A percentile compares a stretch with the other conserved stretches of the same genome.
Evolutionary conservation across 2,329 filamentous ascomycete genomes (phyloP).

Genomic region (Neonectria coccinea): DNA sequence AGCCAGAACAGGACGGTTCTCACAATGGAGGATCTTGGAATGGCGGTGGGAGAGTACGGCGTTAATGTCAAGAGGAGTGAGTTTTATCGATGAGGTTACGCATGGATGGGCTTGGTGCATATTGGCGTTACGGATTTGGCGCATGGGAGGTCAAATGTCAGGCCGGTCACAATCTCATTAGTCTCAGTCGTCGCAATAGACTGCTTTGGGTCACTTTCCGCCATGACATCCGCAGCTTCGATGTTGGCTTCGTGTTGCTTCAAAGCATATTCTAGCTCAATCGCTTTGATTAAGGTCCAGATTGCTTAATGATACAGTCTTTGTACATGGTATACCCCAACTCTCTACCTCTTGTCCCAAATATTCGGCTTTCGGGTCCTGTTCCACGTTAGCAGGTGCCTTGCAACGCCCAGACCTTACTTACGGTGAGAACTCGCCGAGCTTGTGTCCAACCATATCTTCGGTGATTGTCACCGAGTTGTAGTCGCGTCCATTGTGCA

Average conservation of each 20-base stretch:
- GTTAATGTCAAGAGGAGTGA: slow-evolving; percentile 98
- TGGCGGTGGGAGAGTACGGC: slow-evolving; percentile 97
- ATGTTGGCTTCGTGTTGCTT: slow-evolving; percentile 20
- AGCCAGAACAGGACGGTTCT: slow-evolving; percentile 92
- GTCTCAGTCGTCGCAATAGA: slow-evolving; percentile 30
- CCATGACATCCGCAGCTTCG: slow-evolving; percentile 27
- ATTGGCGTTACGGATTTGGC: slow-evolving; percentile 34
- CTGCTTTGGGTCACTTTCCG: background rate
- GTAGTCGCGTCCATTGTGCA: slow-evolving; percentile 93
- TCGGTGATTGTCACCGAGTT: slow-evolving; percentile 86
- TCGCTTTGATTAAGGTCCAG: background rate
- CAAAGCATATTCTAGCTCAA: background rate
- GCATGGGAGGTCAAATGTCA: slow-evolving; percentile 40
- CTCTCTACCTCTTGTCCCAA: slow-evolving; percentile 57
- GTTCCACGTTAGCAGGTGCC: slow-evolving; percentile 17
- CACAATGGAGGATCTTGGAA: slow-evolving; percentile 98
- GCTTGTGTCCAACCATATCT: slow-evolving; percentile 95
- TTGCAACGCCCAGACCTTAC: slow-evolving; percentile 51
- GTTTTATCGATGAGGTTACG: slow-evolving; percentile 80
- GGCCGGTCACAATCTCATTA: slow-evolving; percentile 24
- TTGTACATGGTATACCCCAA: slow-evolving; percentile 46
- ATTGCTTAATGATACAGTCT: slow-evolving; percentile 45
- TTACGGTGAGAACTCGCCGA: slow-evolving; percentile 91
- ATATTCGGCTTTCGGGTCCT: slow-evolving; percentile 71
- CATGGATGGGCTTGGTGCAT: slow-evolving; percentile 19